phyloP scores from a whole-genome alignment of 257 asterid species.

The Solanum sejunctum region DNA sequence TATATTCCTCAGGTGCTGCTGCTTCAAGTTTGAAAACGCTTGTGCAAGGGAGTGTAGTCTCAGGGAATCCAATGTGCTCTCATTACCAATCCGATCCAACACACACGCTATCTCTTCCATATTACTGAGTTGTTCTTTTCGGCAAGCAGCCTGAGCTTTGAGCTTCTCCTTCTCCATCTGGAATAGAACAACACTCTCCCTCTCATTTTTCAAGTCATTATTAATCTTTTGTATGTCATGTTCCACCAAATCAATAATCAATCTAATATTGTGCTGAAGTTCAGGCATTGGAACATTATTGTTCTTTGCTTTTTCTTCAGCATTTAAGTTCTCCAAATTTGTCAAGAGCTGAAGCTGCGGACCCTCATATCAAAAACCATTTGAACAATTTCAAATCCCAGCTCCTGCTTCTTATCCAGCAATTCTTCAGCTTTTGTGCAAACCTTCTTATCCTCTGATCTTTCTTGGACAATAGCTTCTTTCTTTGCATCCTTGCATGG shows the following conservation, averaged over 20 bases:
- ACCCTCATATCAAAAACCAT: slow-evolving; percentile 86
- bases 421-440: slow-evolving; percentile 61
- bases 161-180: too few relatives aligned
- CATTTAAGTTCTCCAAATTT: slow-evolving; percentile 39
- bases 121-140: too few relatives aligned
- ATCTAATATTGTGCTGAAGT: slow-evolving; percentile 65
- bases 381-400: slow-evolving; percentile 55
- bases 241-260: slow-evolving; percentile 58
- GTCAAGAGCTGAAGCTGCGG: slow-evolving; percentile 79
- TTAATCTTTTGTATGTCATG: slow-evolving; percentile 24
- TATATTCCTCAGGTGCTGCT: slow-evolving; percentile 24
- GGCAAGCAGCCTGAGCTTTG: too few relatives aligned
- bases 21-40: too few relatives aligned
- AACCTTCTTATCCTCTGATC: slow-evolving; percentile 27
- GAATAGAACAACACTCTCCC: too few relatives aligned
- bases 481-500: slow-evolving; percentile 17
- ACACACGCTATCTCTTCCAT: too few relatives aligned
- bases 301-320: slow-evolving; percentile 59
- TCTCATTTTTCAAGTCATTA: too few relatives aligned
- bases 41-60: too few relatives aligned
- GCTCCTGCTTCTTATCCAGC: slow-evolving; percentile 62
- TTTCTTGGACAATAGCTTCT: slow-evolving; percentile 8
- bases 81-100: too few relatives aligned
- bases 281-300: slow-evolving; percentile 78
- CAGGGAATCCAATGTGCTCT: too few relatives aligned